Evolutionary conservation across 768 basidiomycete genomes (phyloP).

Genomic region (Collybia nuda): DNA sequence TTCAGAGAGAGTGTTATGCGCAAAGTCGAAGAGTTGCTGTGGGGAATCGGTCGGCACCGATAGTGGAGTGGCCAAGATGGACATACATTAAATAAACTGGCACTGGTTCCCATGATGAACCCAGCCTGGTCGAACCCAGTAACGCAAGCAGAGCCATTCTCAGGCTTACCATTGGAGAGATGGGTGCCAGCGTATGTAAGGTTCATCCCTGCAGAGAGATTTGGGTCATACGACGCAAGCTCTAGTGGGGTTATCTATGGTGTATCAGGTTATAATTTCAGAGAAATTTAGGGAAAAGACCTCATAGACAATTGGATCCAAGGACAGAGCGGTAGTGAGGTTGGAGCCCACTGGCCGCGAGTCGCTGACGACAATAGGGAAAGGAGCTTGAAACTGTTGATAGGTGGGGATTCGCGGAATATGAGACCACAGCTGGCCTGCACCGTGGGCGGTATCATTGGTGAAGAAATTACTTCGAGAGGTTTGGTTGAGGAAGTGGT

Average conservation of each 20-base stretch:
- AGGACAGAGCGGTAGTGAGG: constrained; percentile 33
- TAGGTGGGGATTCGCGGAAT: constrained; percentile 53
- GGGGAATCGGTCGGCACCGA: background rate
- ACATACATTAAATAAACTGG: constrained; percentile 64
- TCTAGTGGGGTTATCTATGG: constrained; percentile 60
- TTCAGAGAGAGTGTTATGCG: constrained; percentile 36
- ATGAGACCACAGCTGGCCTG: constrained; percentile 69
- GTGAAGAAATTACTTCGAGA: constrained; percentile 58
- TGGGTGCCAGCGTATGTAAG: constrained; percentile 64
- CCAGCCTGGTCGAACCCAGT: constrained; percentile 73
- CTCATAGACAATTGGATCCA: constrained; percentile 56
- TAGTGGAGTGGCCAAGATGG: background rate
- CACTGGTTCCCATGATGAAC: constrained; percentile 76
- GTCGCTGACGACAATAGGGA: constrained; percentile 66
- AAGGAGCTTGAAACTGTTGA: constrained; percentile 50
- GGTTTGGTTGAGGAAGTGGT: constrained; percentile 75
- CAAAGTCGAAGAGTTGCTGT: constrained; percentile 52
- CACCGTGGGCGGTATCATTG: constrained; percentile 60
- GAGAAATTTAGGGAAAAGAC: constrained; percentile 27
- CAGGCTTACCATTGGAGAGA: constrained; percentile 54
- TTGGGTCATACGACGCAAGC: constrained; percentile 74
- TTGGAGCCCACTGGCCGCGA: constrained; percentile 49
- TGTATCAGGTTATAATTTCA: background rate
- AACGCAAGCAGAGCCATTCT: constrained; percentile 60
- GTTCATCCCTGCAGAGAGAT: constrained; percentile 68